Base-by-base conservation (phyloP, 345 rosid genomes). In the Limnanthes douglasii region DNA sequence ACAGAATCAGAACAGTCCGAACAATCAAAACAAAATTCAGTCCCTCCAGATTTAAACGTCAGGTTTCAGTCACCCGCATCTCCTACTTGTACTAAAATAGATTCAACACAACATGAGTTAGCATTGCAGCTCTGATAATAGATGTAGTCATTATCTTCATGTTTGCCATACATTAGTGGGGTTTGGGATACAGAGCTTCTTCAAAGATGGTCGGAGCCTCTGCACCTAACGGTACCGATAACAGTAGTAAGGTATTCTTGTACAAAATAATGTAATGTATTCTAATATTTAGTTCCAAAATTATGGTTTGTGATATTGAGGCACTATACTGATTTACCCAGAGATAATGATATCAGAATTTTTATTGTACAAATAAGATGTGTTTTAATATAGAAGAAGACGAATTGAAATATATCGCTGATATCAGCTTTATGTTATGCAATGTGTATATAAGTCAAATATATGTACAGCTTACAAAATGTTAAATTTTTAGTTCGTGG, bases 31-130 rank as follows among this genome's bases (percentile, higher is more conserved):
- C n/a, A n/a, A n/a, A n/a, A n/a, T n/a, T n/a, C n/a, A n/a, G n/a
- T n/a, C n/a, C n/a, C n/a, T n/a, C n/a, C n/a, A n/a, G n/a, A n/a
- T n/a, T n/a, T n/a, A n/a, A n/a, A n/a, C n/a, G n/a, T n/a, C n/a
- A n/a, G n/a, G 34, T 66, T 66, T 46, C 69, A 59, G 37, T 55
- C 69, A 12, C 65, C 72, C 6, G 57, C 60, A 10, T 73, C 77
- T 9, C 69, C 66, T 14, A 41, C 47, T 49, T 51, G 55, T 11
- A 36, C 41, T 39, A 47, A 42, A 10, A 60, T 34, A 6, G 69
- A 58, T 43, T 43, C 58, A 19, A 53, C 56, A 41, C 70, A 69
- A 30, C 71, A 73, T 28, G 83, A 73, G 55, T 64, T 69, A 48
- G 77, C 64, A 41, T 58, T 66, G 66, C 77, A 73, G 54, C 74